These are phyloP conservation scores for Casuarina equisetifolia DNA, from an alignment of 306 rosid species.

Conservation along the genomic window DNA sequence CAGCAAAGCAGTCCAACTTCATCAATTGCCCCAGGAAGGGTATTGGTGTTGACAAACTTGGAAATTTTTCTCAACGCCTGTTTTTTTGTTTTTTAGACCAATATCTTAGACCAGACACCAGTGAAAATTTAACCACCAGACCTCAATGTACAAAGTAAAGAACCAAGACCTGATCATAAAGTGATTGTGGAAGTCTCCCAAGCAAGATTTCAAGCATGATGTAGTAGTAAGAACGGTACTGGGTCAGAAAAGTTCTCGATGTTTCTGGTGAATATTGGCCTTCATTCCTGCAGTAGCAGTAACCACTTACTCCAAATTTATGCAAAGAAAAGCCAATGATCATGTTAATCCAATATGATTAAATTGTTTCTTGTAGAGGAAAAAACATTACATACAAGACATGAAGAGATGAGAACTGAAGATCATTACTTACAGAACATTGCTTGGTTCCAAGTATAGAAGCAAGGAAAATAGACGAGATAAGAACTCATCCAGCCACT, in stretches of 20 bases:
- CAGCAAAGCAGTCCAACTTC: conserved; percentile 99
- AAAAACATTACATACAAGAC: conserved; percentile 11
- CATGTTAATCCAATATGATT: conserved; percentile 22
- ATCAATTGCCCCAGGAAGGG: conserved; percentile 93
- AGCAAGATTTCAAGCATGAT: conserved; percentile 91
- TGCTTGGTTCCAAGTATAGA: conserved; percentile 89
- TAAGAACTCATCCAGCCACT: conserved; percentile 96
- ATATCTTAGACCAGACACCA: conserved; percentile 21
- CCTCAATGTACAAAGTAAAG: conserved; percentile 18
- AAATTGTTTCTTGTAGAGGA: conserved; percentile 14
- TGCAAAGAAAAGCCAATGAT: conserved; percentile 10
- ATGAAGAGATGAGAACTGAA: conserved; percentile 6
- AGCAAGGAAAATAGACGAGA: conserved; percentile 95
- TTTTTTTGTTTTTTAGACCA: conserved; percentile 26
- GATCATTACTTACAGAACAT: conserved; percentile 74
- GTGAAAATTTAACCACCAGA: conserved; percentile 1
- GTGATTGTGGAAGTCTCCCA: conserved; percentile 85
- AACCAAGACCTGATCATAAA: conserved; percentile 74
- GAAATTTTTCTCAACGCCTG: conserved; percentile 95
- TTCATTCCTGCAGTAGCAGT: conserved; percentile 70
- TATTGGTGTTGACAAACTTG: conserved; percentile 91
- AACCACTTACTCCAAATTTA: conserved; percentile 36
- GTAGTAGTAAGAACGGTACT: conserved; percentile 89
- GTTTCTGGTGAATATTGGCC: conserved; percentile 82
- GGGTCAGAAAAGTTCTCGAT: conserved; percentile 92